These are phyloP conservation scores for Penicillium sclerotigenum DNA, from an alignment of 2,329 filamentous ascomycete species.

Conservation along the genomic window DNA sequence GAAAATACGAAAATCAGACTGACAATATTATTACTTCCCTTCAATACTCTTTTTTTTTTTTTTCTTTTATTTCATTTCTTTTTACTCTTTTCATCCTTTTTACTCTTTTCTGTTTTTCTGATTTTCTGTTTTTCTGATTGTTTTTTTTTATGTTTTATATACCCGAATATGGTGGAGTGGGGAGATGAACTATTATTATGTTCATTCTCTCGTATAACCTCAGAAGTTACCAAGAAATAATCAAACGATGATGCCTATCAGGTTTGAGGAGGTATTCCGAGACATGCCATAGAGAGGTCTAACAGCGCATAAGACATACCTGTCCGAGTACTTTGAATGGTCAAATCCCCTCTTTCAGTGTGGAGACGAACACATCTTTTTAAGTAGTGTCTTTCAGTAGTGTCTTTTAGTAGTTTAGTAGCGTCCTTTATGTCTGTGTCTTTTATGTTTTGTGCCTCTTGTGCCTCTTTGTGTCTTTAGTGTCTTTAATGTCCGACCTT, in stretches of 20 bases:
- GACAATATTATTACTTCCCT: not conserved
- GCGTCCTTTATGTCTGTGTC: not conserved
- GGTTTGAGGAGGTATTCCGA: not conserved
- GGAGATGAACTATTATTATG: constrained; percentile 1
- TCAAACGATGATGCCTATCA: not conserved
- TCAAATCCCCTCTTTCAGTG: not conserved
- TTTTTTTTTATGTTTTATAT: not conserved
- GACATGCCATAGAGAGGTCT: not conserved
- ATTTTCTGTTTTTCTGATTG: no score
- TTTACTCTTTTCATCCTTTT: not conserved
- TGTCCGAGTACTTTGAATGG: not conserved
- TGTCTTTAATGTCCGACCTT: not conserved
- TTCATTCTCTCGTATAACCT: constrained; percentile 1
- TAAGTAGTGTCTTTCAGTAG: not conserved
- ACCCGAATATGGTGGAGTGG: not conserved
- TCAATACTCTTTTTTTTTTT: not conserved
- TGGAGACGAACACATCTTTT: not conserved
- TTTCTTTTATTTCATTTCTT: not conserved
- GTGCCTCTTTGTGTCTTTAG: no score
- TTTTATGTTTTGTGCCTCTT: no score
- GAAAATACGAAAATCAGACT: not conserved
- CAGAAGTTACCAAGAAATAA: not conserved
- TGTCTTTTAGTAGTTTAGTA: not conserved
- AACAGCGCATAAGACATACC: constrained; percentile 1
- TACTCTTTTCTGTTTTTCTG: not conserved